Percentiles rank a stretch among this genome's conserved stretches.
These are phyloP conservation scores for Incumbomyces lentus DNA, from an alignment of 2,329 filamentous ascomycete species.

Conservation along the genomic window DNA sequence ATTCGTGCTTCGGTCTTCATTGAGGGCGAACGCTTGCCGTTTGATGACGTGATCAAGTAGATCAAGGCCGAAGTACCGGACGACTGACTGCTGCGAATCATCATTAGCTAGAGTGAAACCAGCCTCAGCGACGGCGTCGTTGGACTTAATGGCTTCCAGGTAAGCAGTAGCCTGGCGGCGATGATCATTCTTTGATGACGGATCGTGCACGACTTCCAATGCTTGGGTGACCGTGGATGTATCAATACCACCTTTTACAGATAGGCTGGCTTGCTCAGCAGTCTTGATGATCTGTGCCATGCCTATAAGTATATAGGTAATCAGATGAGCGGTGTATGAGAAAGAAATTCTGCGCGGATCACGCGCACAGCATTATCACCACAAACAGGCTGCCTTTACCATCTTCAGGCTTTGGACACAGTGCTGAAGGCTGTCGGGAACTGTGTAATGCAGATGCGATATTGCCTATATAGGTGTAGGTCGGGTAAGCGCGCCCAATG, in stretches of 20 bases:
- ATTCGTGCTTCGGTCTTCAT: slow-evolving; percentile 53
- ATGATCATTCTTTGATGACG: slow-evolving; percentile 67
- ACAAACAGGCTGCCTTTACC: too few relatives aligned
- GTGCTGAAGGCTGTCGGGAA: too few relatives aligned
- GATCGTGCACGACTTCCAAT: slow-evolving; percentile 75
- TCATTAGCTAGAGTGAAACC: slow-evolving; percentile 76
- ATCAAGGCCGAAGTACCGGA: slow-evolving; percentile 88
- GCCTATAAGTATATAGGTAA: neutral
- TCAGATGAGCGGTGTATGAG: too few relatives aligned
- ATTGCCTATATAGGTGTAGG: too few relatives aligned
- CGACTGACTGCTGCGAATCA: slow-evolving; percentile 62
- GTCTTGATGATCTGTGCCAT: slow-evolving; percentile 4
- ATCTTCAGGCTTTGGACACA: too few relatives aligned
- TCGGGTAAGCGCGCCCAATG: too few relatives aligned
- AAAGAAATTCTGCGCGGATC: too few relatives aligned
- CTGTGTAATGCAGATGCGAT: too few relatives aligned
- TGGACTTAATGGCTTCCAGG: slow-evolving; percentile 74
- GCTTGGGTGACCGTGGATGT: slow-evolving; percentile 61
- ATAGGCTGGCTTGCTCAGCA: neutral
- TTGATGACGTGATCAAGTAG: slow-evolving; percentile 82
- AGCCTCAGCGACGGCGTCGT: slow-evolving; percentile 68
- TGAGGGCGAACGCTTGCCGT: slow-evolving; percentile 71
- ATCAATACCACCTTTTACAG: slow-evolving; percentile 11
- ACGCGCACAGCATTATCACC: too few relatives aligned
- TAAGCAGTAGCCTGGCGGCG: slow-evolving; percentile 75